phyloP scores from a whole-genome alignment of 2,329 filamentous ascomycete species.

The Colletotrichum tanaceti region DNA sequence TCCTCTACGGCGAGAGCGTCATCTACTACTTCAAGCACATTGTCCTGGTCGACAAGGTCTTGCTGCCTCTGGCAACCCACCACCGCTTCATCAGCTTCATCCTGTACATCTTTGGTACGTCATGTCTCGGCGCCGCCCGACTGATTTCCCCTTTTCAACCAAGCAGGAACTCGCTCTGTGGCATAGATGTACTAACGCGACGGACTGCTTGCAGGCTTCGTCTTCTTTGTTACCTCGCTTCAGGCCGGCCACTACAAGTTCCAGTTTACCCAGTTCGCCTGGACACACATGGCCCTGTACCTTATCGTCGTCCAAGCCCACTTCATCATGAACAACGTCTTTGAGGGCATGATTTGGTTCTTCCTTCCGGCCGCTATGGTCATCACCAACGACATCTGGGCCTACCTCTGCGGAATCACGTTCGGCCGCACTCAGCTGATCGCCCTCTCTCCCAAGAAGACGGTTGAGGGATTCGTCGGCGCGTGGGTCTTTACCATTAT shows the following conservation, averaged over 20 bases:
- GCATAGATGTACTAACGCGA: conserved; percentile 35
- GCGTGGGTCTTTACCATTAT: conserved; percentile 96
- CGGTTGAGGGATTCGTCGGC: conserved; percentile 95
- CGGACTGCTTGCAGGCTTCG: conserved; percentile 76
- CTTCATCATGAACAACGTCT: conserved; percentile 99
- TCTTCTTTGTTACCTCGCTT: conserved; percentile 95
- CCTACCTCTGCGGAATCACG: conserved; percentile 96
- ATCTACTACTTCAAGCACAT: conserved; percentile 99
- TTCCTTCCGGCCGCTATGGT: conserved; percentile 94
- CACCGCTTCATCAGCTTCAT: conserved; percentile 99
- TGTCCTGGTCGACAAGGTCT: conserved; percentile 90
- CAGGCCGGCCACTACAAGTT: conserved; percentile 98
- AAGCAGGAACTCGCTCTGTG: conserved; percentile 4
- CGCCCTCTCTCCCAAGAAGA: conserved; percentile 98
- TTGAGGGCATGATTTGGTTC: conserved; percentile 99
- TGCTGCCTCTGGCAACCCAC: conserved; percentile 94
- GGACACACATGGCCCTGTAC: conserved; percentile 99
- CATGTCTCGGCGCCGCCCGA: not conserved
- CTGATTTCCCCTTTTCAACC: not conserved
- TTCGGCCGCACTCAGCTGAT: conserved; percentile 97
- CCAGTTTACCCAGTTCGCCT: conserved; percentile 98
- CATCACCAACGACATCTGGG: conserved; percentile 98
- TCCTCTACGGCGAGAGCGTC: conserved; percentile 97
- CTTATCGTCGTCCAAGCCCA: conserved; percentile 97
- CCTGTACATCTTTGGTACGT: conserved; percentile 93